Base-by-base conservation (phyloP, 192 early-diverging fungal species). In the Dissophora globulifera region DNA sequence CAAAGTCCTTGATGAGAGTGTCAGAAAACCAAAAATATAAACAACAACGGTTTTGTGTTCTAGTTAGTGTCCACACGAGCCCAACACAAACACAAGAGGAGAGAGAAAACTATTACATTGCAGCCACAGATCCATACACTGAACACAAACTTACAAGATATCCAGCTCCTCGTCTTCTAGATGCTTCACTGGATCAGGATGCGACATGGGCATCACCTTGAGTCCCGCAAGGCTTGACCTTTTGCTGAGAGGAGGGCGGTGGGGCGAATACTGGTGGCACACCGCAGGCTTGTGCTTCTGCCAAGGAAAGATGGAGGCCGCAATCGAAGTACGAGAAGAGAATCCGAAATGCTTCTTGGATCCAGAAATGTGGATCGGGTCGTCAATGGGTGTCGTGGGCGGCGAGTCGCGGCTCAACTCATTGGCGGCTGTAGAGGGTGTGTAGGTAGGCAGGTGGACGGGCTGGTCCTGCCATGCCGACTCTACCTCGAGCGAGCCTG, bases 201-300 rank as follows among this genome's bases (percentile, higher is more conserved):
- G 13, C 29, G 51, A 55, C 16, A 59, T 38, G 16, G 72, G 72
- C 50, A 76, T 31, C 27, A 76, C 72, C 40, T 76, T 76, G 51
- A 76, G 64, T 17, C 63, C 58, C 6, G 72, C 63, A 11, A 76
- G 52, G n/a, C 72, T 67, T 2, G 72, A 67, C 29, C 72, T 46
- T 45, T 76, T 76, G 58, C 63, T 67, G 17, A 76, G 35, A 1
- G 72, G 72, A 35, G 72, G 72, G 30, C 72, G 72, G 32, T 76
- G 72, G 8, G 72, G 72, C 26, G 72, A 43, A 66, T 76, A 76
- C 22, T 76, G 72, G 33, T 76, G 72, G 38, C 31, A 76, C 17
- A 76, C 72, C 0, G 72, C 72, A 20, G 72, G 72, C n/a, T 62
- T 66, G 47, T 76, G 62, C 25, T 76, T 76, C 22, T 67, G 72